Evolutionary conservation across 306 rosid species (phyloP), one percentile per base, ranked within the genome.

Genomic region (Vigna reflexopilosa): DNA sequence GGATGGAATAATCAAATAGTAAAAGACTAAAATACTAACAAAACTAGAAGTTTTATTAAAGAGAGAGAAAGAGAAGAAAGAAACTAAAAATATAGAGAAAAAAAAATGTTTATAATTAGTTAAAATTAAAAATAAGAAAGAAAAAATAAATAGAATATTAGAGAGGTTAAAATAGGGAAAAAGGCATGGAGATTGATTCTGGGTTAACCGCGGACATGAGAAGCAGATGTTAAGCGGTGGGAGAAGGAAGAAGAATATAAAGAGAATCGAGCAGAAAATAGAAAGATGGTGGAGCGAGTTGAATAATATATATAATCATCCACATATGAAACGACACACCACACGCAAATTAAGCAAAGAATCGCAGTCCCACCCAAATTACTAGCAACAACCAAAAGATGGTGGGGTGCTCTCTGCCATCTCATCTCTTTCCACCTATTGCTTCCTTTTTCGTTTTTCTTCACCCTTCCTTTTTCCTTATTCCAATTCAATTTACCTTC

Each of bases 251-350:
- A 6, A 54, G 6, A 56, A 48, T 7, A 40, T 7, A 40, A 40
- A 2, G 48, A 40, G 68, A 75, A 75, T 69, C 67, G 17, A 73
- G 40, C 50, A 49, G 76, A 57, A 75, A 67, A 81, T 40, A 38
- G 26, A 81, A 75, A 81, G 72, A 81, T 50, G 67, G 77, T 55
- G 75, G 26, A 24, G 34, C 48, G 26, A 48, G 57, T 75, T 36
- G 52, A 49, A 52, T 64, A 50, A 45, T 75, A 34, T 17, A 32
- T 16, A n/a, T n/a, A 75, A 50, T 76, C 24, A 49, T 63, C n/a
- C 66, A 75, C 49, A 48, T 11, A 7, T 55, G 72, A 76, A 32
- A 49, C 2, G 38, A 61, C 38, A 12, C 8, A 44, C 4, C 3
- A 2, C 28, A 52, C 67, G 32, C 20, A 77, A 42, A 61, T 61